Evolutionary conservation across 129 eudicot genomes (phyloP), one percentile per base, ranked within the genome.

Genomic region (Lactuca saligna): DNA sequence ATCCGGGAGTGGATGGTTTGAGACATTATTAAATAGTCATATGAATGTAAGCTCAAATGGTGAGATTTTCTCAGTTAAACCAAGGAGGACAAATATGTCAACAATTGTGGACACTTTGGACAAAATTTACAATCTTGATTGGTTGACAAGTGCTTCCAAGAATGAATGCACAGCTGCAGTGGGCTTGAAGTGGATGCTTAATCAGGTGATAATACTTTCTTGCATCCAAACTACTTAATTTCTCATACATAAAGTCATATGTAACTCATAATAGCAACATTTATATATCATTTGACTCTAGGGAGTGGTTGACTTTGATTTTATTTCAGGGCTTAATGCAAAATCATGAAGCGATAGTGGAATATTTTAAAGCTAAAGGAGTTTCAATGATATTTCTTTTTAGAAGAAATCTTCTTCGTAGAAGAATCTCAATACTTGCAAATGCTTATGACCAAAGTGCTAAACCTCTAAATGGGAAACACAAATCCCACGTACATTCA

Each of bases 1-100:
- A 80, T 91, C 97, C 2, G 97, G 97, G 37, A 91, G 97, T 78
- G 97, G 97, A 70, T 91, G 97, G 97, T 91, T 91, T 78, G 97
- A 91, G 79, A 91, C 97, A 17, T 80, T 91, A 65, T 66, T 91
- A 74, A 91, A 91, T 65, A 91, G 87, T 77, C 97, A 91, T 74
- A 80, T 67, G 33, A 91, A 91, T 74, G 83, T 88, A 58, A 88
- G 87, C 70, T 91, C 97, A 59, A 91, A 91, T 66, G 97, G 97
- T 35, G 97, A 91, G 83, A 86, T 88, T 9, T 91, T 91, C 80
- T 91, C 97, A 4, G 94, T 88, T 57, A 91, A 91, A 75, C 82
- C 78, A 17, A 80, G 97, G 37, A 84, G 93, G 58, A 81, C 84
- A 81, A 91, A 91, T 46, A 69, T 80, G 20, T 86, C 96, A 54